Base-by-base conservation (phyloP, 768 basidiomycete species). In the Candolleomyces efflorescens region DNA sequence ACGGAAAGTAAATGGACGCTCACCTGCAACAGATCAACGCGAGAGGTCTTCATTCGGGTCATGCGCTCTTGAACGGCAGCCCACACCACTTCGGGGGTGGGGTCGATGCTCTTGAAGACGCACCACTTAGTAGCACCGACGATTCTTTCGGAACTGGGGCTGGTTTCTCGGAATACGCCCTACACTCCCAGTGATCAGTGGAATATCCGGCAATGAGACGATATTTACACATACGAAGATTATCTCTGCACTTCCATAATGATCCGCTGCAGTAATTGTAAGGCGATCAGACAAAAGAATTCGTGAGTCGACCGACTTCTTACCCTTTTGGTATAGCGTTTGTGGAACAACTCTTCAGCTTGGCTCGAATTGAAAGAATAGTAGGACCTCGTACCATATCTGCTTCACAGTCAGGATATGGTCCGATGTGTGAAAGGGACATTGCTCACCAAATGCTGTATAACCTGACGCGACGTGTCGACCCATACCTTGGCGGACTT, bases 61-160 rank as follows among this genome's bases (percentile, higher is more conserved):
- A 87, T 77, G 45, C 89, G 83, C 63, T 90, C 87, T 58, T 79
- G 77, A 9, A 92, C 78, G 13, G 82, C 85, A n/a, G 76, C 78
- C 65, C 84, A 77, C 55, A 90, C 88, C 54, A 78, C 70, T 27
- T 75, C 69, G 7, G 80, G 82, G 6, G 86, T 79, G 0, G 81
- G 73, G 10, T 69, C 66, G 10, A 75, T 73, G 37, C 71, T 71
- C 55, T 79, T 75, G 74, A 92, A 92, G 22, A 91, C 82, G 69
- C 89, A 92, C 90, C 89, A 94, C 67, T 94, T 94, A 2, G 92
- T 94, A 1, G 87, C 89, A 44, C 89, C 87, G 23, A 92, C 60
- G 10, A 89, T 78, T 3, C 70, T 63, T 38, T 73, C 65, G 26
- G 77, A 65, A 27, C 71, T 60, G 26, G 75, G 68, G 17, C 82